A percentile compares a stretch with the other conserved stretches of the same genome.
phyloP scores from a whole-genome alignment of 192 early-diverging fungal genomes.

The Phycomyces nitens region DNA sequence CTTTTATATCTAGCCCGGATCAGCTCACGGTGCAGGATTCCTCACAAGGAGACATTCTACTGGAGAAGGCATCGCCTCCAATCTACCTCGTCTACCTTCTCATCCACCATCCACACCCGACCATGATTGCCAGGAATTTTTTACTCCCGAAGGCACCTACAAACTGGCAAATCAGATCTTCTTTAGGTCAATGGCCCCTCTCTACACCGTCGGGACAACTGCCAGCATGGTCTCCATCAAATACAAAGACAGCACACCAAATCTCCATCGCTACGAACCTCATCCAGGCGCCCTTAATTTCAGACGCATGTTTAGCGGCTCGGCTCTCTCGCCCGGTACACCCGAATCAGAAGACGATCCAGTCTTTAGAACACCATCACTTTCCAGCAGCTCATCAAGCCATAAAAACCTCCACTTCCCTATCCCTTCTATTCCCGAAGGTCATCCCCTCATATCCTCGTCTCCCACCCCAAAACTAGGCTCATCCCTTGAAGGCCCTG shows the following conservation, averaged over 20 bases:
- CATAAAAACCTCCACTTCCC: neutral
- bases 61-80: conserved; percentile 6
- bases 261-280: conserved; percentile 21
- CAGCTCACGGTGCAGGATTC: conserved; percentile 6
- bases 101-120: conserved; percentile 35
- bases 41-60: conserved; percentile 20
- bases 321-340: neutral
- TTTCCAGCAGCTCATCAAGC: conserved; percentile 8
- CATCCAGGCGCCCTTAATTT: conserved; percentile 28
- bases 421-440: conserved; percentile 5
- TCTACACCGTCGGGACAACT: conserved; percentile 46
- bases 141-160: conserved; percentile 51
- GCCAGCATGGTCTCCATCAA: conserved; percentile 53
- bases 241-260: conserved; percentile 47
- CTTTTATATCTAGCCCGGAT: conserved; percentile 1
- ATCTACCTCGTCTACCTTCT: conserved; percentile 15
- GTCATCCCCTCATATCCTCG: neutral
- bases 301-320: conserved; percentile 19
- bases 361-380: conserved; percentile 11
- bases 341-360: conserved; percentile 15
- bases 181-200: conserved; percentile 41
- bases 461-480: neutral
- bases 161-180: conserved; percentile 44
- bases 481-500: conserved; percentile 8
- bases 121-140: conserved; percentile 45